phyloP scores from a whole-genome alignment of 257 asterid genomes.

The Nicotiana paniculata region DNA sequence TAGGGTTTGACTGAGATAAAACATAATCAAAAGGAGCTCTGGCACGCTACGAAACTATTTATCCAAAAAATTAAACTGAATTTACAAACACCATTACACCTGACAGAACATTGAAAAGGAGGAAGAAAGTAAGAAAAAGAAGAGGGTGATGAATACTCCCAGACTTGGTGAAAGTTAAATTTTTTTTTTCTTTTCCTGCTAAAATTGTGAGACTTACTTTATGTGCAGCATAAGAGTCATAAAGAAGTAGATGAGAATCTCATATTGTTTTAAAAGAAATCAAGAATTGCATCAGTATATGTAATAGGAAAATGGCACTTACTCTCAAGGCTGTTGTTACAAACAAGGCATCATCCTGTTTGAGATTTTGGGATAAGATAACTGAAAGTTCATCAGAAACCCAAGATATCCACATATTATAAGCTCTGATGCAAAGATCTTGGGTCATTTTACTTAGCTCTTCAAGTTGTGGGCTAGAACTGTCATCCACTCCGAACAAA shows the following conservation, averaged over 20 bases:
- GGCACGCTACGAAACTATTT: neutral
- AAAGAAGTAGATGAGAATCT: neutral
- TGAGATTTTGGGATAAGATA: conserved; percentile 51
- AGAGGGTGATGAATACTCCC: neutral
- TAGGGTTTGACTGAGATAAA: too few species aligned
- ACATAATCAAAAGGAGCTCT: too few species aligned
- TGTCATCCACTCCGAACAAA: conserved; percentile 71
- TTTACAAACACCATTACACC: neutral
- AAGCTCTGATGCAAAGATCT: conserved; percentile 77
- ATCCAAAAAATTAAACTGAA: neutral
- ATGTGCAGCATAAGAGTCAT: neutral
- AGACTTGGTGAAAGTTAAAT: neutral
- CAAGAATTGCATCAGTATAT: neutral
- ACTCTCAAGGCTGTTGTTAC: conserved; percentile 71
- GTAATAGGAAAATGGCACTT: conserved; percentile 25
- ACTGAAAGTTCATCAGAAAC: conserved; percentile 73
- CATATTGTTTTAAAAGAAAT: neutral
- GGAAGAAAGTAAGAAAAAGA: neutral
- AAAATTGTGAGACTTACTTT: neutral
- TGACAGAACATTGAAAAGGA: neutral
- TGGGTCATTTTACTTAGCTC: conserved; percentile 64
- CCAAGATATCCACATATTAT: conserved; percentile 88
- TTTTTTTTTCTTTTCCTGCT: neutral
- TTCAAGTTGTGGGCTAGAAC: conserved; percentile 75
- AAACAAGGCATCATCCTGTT: conserved; percentile 75